These are phyloP conservation scores for Graphiopsis chlorocephala DNA, from an alignment of 2,329 filamentous ascomycete genomes.

Conservation along the genomic window DNA sequence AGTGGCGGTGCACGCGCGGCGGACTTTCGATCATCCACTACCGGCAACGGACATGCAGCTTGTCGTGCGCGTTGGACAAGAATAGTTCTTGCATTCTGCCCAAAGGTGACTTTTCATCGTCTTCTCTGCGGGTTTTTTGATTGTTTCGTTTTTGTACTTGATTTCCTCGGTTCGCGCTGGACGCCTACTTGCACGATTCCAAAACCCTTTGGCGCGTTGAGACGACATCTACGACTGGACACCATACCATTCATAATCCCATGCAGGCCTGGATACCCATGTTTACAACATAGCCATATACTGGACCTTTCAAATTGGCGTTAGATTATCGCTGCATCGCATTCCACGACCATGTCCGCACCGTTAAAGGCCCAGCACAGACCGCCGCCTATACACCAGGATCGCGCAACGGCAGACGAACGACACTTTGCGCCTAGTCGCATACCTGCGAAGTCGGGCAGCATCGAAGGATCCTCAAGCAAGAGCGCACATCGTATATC, in stretches of 20 bases:
- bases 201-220: not conserved
- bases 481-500: slow-evolving; percentile 27
- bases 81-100: slow-evolving; percentile 7
- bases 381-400: slow-evolving; percentile 11
- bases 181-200: slow-evolving; percentile 22
- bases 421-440: slow-evolving; percentile 20
- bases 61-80: slow-evolving; percentile 8
- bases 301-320: not conserved
- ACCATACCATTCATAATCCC: not conserved
- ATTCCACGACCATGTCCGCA: slow-evolving; percentile 21
- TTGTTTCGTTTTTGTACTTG: not conserved
- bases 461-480: slow-evolving; percentile 16
- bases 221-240: not conserved
- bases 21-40: slow-evolving; percentile 7
- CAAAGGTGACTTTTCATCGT: slow-evolving; percentile 11
- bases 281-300: not conserved
- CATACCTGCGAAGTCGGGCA: slow-evolving; percentile 22
- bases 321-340: not conserved
- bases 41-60: slow-evolving; percentile 14
- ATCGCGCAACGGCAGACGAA: not conserved
- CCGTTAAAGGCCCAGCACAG: slow-evolving; percentile 18
- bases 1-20: slow-evolving; percentile 15
- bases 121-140: not conserved
- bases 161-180: slow-evolving; percentile 20
- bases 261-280: not conserved